phyloP scores from a whole-genome alignment of 495 filamentous ascomycete species.

The Podospora didyma region DNA sequence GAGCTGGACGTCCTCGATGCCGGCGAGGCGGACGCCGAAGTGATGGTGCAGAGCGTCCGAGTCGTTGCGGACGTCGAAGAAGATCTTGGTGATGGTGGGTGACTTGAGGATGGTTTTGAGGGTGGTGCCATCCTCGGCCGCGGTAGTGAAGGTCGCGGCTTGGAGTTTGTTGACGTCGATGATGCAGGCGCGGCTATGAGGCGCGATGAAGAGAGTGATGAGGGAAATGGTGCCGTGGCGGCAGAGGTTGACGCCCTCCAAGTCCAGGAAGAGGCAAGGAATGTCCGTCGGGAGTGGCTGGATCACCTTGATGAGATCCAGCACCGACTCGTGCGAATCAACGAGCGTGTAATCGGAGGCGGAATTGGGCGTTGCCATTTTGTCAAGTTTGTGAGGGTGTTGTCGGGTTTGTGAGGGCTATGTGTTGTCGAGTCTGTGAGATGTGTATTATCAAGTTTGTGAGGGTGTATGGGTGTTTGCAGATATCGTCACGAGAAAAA shows the following conservation, averaged over 20 bases:
- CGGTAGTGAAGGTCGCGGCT: conserved; percentile 39
- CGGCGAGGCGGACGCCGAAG: conserved; percentile 34
- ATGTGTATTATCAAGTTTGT: too few relatives aligned
- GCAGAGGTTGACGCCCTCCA: conserved; percentile 50
- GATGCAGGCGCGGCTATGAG: conserved; percentile 28
- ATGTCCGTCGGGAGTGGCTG: too few relatives aligned
- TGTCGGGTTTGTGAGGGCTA: too few relatives aligned
- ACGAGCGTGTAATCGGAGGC: too few relatives aligned
- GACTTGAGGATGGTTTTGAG: conserved; percentile 51
- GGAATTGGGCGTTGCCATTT: too few relatives aligned
- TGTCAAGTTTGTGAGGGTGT: too few relatives aligned
- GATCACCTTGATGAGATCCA: too few relatives aligned
- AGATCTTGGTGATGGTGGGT: conserved; percentile 39
- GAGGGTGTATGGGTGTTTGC: too few relatives aligned
- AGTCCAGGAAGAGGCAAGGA: conserved; percentile 44
- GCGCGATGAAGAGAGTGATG: conserved; percentile 35
- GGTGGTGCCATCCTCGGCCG: conserved; percentile 22
- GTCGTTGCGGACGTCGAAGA: conserved; percentile 56
- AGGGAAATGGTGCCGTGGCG: conserved; percentile 50
- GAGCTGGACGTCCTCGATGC: conserved; percentile 52
- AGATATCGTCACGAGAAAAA: too few relatives aligned
- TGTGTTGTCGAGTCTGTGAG: too few relatives aligned
- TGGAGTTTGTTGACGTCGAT: conserved; percentile 49
- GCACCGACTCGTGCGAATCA: too few relatives aligned
- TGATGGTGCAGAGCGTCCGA: conserved; percentile 52